Percentiles rank a stretch among this genome's conserved stretches.
Evolutionary conservation across 768 basidiomycete species (phyloP).

Genomic region (Cantharellus anzutake): DNA sequence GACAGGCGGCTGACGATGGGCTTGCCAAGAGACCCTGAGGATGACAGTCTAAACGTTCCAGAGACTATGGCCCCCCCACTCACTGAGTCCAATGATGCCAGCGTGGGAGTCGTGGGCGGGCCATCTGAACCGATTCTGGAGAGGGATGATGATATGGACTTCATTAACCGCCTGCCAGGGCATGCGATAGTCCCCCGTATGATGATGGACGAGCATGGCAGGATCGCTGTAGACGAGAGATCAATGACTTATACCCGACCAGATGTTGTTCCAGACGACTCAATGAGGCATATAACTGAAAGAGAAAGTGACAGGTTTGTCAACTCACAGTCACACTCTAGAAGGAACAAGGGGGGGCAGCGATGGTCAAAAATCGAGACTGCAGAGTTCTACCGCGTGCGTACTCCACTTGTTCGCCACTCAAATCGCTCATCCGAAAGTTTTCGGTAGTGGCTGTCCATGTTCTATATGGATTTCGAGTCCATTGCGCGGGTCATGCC

Average conservation of each 20-base stretch:
- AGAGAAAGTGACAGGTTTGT: constrained; percentile 66
- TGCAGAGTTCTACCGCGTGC: constrained; percentile 67
- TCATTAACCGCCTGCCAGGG: constrained; percentile 39
- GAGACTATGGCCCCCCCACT: neutral
- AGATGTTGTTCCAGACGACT: constrained; percentile 20
- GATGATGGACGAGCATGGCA: constrained; percentile 70
- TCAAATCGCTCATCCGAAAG: neutral
- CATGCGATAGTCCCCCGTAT: constrained; percentile 74
- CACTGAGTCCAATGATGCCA: no score
- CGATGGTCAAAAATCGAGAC: constrained; percentile 87
- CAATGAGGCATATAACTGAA: constrained; percentile 28
- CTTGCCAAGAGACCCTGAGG: neutral
- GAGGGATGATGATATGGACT: constrained; percentile 32
- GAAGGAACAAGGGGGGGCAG: constrained; percentile 48
- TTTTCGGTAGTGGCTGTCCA: constrained; percentile 48
- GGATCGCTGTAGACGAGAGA: constrained; percentile 73
- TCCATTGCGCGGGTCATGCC: constrained; percentile 74
- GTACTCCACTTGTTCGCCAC: constrained; percentile 12
- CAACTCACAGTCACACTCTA: constrained; percentile 67
- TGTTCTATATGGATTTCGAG: constrained; percentile 87
- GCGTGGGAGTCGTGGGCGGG: neutral
- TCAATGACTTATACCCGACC: constrained; percentile 59
- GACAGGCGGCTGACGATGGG: neutral
- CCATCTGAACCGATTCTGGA: neutral
- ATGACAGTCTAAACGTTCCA: neutral